These are phyloP conservation scores for Eimeria falciformis DNA, from an alignment of 169 alveolate species.

Conservation along the genomic window DNA sequence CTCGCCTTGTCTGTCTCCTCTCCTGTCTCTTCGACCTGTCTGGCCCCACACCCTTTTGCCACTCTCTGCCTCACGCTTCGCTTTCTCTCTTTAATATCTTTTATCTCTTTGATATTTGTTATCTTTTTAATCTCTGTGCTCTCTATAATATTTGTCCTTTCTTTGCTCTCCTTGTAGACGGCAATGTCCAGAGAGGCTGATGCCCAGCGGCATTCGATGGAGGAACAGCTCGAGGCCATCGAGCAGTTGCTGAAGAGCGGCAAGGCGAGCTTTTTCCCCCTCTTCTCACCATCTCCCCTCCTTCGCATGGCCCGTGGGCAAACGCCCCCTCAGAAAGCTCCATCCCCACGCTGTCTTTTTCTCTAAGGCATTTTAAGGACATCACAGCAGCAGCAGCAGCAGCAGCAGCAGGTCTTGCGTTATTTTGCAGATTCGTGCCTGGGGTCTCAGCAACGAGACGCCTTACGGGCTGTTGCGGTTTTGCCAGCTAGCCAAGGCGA, in stretches of 20 bases:
- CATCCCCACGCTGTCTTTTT: too few species aligned
- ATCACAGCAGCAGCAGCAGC: neutral
- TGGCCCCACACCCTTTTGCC: too few species aligned
- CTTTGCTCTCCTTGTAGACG: conserved; percentile 69
- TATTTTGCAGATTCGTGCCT: conserved; percentile 83
- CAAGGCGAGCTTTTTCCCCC: conserved; percentile 79
- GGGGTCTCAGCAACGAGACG: conserved; percentile 91
- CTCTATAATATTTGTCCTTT: neutral
- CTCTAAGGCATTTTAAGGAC: neutral
- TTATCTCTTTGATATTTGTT: too few species aligned
- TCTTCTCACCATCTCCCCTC: too few species aligned
- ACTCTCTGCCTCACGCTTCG: too few species aligned
- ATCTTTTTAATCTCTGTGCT: neutral
- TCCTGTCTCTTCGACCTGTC: neutral
- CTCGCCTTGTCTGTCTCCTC: neutral
- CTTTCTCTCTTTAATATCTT: neutral
- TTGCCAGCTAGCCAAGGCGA: conserved; percentile 81
- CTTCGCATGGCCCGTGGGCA: too few species aligned
- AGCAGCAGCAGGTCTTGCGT: neutral
- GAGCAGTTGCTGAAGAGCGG: conserved; percentile 84
- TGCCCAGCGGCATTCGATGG: conserved; percentile 75
- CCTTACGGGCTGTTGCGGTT: conserved; percentile 87
- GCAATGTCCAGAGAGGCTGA: neutral
- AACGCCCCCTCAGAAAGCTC: too few species aligned
- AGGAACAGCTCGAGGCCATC: conserved; percentile 88